These are phyloP conservation scores for Ogataea allantospora DNA, from an alignment of 805 yeast species.

Conservation along the genomic window DNA sequence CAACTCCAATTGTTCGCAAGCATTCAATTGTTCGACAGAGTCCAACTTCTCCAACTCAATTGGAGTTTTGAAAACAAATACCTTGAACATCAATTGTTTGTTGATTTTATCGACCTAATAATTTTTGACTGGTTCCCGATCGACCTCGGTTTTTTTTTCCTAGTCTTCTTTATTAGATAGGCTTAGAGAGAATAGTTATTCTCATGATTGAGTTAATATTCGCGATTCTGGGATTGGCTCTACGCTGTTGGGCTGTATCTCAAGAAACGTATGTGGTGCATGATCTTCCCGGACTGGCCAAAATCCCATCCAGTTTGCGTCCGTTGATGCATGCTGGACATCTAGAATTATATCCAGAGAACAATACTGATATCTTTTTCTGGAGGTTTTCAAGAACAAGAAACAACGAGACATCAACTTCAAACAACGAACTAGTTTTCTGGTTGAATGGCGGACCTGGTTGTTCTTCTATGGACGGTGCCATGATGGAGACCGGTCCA, in stretches of 20 bases:
- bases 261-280: slow-evolving; percentile 19
- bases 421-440: slow-evolving; percentile 48
- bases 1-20: slow-evolving; percentile 3
- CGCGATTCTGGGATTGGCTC: background rate
- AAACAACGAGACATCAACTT: slow-evolving; percentile 1
- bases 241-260: background rate
- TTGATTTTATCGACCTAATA: too few relatives aligned
- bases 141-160: slow-evolving; percentile 2
- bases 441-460: slow-evolving; percentile 99
- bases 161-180: slow-evolving; percentile 1
- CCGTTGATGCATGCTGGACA: slow-evolving; percentile 68
- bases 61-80: slow-evolving; percentile 4
- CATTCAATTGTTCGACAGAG: slow-evolving; percentile 3
- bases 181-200: slow-evolving; percentile 5
- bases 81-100: slow-evolving; percentile 6
- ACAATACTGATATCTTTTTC: slow-evolving; percentile 64
- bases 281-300: slow-evolving; percentile 29
- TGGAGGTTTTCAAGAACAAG: slow-evolving; percentile 56
- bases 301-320: slow-evolving; percentile 25
- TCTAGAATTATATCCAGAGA: slow-evolving; percentile 51
- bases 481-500: slow-evolving; percentile 90
- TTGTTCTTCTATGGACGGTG: slow-evolving; percentile 97
- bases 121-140: too few relatives aligned
- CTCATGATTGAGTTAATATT: slow-evolving; percentile 3
- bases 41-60: background rate